Evolutionary conservation across 176 grass and related monocot genomes (phyloP).

Genomic region (Luzula sylvatica): DNA sequence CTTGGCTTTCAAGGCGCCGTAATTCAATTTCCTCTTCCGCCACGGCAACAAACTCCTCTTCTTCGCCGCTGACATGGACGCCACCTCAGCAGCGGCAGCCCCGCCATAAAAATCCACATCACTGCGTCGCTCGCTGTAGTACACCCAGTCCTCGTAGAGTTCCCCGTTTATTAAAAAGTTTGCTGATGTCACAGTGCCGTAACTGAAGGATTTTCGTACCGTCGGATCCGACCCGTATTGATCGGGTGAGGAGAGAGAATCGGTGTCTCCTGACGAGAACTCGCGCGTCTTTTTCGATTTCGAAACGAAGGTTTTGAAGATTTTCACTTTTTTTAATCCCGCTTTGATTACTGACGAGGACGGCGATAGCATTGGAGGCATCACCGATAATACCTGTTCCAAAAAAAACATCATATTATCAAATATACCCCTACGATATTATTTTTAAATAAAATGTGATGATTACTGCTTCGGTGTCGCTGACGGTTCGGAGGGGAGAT

Average conservation of each 20-base stretch:
- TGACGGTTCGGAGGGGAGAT: constrained; percentile 18
- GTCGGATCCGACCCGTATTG: constrained; percentile 38
- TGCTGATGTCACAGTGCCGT: constrained; percentile 65
- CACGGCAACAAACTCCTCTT: constrained; percentile 84
- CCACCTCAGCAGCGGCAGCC: constrained; percentile 26
- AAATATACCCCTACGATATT: constrained; percentile 19
- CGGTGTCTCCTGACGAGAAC: constrained; percentile 49
- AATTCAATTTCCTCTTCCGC: constrained; percentile 68
- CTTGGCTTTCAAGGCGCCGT: constrained; percentile 43
- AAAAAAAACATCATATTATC: too few species aligned
- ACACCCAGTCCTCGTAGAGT: constrained; percentile 63
- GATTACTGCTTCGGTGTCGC: constrained; percentile 2
- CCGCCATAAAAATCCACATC: constrained; percentile 49
- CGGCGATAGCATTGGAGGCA: constrained; percentile 24
- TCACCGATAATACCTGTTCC: neutral
- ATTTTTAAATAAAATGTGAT: too few species aligned
- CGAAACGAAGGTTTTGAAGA: constrained; percentile 58
- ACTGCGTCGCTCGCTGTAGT: constrained; percentile 45
- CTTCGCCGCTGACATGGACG: constrained; percentile 8
- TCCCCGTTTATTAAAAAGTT: constrained; percentile 58
- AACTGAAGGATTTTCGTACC: constrained; percentile 86
- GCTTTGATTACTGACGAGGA: constrained; percentile 83
- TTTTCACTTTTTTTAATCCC: constrained; percentile 75
- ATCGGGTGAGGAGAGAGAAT: constrained; percentile 49
- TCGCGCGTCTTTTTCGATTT: constrained; percentile 64